Conservation (phyloP, 768 basidiomycete species). For the Cubamyces lactineus region DNA sequence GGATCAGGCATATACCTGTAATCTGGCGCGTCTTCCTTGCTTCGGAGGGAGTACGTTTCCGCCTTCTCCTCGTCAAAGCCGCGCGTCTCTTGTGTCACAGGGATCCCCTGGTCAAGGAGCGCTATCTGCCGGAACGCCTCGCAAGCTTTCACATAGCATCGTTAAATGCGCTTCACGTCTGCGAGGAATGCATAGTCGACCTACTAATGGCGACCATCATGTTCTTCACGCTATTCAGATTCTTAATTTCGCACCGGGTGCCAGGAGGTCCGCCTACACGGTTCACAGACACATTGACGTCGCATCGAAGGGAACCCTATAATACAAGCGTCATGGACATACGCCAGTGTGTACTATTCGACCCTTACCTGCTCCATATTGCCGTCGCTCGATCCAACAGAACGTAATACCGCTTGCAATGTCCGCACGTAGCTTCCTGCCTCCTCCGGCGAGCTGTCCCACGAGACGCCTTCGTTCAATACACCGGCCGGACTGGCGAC, state of each 20-base stretch:
- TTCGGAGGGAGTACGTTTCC: slow-evolving; percentile 80
- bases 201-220: slow-evolving; percentile 84
- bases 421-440: slow-evolving; percentile 85
- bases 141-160: slow-evolving; percentile 49
- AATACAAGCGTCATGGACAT: neutral
- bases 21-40: slow-evolving; percentile 94
- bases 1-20: slow-evolving; percentile 99
- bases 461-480: neutral
- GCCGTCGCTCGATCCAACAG: slow-evolving; percentile 88
- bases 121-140: slow-evolving; percentile 82
- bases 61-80: slow-evolving; percentile 84
- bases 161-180: neutral
- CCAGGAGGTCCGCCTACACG: slow-evolving; percentile 62
- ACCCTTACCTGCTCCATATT: slow-evolving; percentile 90
- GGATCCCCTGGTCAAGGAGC: slow-evolving; percentile 46
- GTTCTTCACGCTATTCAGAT: slow-evolving; percentile 89
- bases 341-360: neutral
- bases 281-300: slow-evolving; percentile 94
- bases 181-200: slow-evolving; percentile 23
- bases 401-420: slow-evolving; percentile 78
- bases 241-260: slow-evolving; percentile 95
- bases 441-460: slow-evolving; percentile 75
- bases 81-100: slow-evolving; percentile 83
- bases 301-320: slow-evolving; percentile 92
- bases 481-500: slow-evolving; percentile 73